Conservation (phyloP, 352 stramenopile species). For the Bremia lactucae region DNA sequence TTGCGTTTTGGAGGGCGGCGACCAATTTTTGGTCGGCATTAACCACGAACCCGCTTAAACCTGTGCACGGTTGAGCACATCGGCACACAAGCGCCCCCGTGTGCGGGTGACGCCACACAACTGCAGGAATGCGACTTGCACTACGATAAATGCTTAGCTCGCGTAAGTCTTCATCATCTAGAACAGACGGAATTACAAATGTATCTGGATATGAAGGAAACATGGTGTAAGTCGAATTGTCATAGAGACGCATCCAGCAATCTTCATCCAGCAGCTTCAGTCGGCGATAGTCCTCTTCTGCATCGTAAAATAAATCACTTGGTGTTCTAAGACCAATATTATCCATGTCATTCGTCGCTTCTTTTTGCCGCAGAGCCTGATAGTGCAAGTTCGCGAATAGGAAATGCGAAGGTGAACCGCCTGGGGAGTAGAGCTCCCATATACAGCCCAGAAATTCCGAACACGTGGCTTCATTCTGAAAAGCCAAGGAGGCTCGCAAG, state of each 20-base stretch:
- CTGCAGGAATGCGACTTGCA: conserved; percentile 87
- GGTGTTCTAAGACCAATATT: conserved; percentile 36
- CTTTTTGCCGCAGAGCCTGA: conserved; percentile 44
- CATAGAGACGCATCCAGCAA: conserved; percentile 73
- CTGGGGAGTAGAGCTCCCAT: conserved; percentile 52
- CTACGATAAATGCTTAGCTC: conserved; percentile 88
- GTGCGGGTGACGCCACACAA: conserved; percentile 89
- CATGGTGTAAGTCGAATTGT: conserved; percentile 82
- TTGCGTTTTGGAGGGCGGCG: conserved; percentile 53
- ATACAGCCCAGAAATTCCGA: conserved; percentile 66
- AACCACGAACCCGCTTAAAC: conserved; percentile 71
- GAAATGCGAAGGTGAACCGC: conserved; percentile 29
- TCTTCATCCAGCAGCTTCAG: conserved; percentile 72
- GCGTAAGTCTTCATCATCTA: conserved; percentile 86
- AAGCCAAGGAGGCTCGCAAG: conserved; percentile 71
- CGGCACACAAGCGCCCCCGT: conserved; percentile 85
- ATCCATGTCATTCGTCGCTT: conserved; percentile 6
- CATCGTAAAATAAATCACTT: conserved; percentile 50
- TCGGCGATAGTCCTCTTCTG: conserved; percentile 69
- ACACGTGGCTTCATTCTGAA: conserved; percentile 66
- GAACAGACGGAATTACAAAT: conserved; percentile 87
- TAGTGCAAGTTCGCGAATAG: conserved; percentile 75
- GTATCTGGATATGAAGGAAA: conserved; percentile 91
- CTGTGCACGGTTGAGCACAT: conserved; percentile 77
- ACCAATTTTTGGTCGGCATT: conserved; percentile 79